Base-by-base conservation (phyloP, 306 rosid genomes). In the Gynostemma pentaphyllum region DNA sequence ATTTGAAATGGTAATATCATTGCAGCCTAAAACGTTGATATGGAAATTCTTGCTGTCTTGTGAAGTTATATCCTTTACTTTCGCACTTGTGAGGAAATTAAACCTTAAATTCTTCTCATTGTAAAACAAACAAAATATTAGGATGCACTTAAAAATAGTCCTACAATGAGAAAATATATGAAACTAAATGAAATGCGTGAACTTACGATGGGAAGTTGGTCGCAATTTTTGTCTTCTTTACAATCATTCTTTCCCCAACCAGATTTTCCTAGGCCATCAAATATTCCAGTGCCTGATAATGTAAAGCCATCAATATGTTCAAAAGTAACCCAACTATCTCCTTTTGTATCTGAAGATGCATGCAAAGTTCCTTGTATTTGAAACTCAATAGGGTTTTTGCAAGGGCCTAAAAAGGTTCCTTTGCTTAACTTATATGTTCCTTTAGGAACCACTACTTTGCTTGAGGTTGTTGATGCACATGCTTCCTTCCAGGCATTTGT, bases 221-320 rank as follows among this genome's bases (percentile, higher is more conserved):
- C 50, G 66, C 87, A 79, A 0, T 49, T 18, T 0, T 13, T 5
- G 14, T 45, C 42, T 12, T n/a, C 66, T 14, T 28, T 5, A 44
- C 84, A 79, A 6, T 57, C 64, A 37, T 74, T 56, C 47, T 36
- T n/a, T 16, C 54, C 74, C 85, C 88, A 82, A 42, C 80, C 34
- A 12, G 16, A 2, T 57, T 24, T 45, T 36, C 88, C 88, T 24
- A 53, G 61, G n/a, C 88, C 88, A 56, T 83, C 81, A 41, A 83
- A 75, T 40, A 46, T 39, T 47, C 88, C 88, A 13, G 28, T 46
- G 14, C 85, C 88, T 0, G 68, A 63, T 6, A 83, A 0, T 5
- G 81, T 77, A 48, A 83, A 64, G 27, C 0, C 5, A 30, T 67
- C 44, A 45, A 81, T 7, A 57, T 49, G 37, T 12, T 14, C n/a